Percentiles rank a stretch among this genome's conserved stretches.
phyloP scores from a whole-genome alignment of 352 stramenopile genomes.

The Globisporangium takayamanum region DNA sequence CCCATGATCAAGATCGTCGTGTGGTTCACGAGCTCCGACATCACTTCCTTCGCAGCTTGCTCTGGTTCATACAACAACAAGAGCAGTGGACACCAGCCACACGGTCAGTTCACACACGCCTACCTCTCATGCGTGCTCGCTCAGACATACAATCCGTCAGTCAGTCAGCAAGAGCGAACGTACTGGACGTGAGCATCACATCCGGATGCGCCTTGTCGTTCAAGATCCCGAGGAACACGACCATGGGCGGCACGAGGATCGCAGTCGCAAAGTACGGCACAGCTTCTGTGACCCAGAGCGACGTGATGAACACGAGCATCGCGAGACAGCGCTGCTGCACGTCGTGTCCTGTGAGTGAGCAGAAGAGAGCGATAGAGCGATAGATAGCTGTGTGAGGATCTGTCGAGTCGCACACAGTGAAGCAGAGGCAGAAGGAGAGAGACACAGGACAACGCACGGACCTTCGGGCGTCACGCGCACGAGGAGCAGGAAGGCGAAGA shows the following conservation, averaged over 20 bases:
- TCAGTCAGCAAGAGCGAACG: conserved; percentile 2
- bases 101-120: background rate
- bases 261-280: conserved; percentile 90
- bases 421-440: background rate
- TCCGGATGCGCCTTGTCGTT: conserved; percentile 78
- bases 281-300: conserved; percentile 88
- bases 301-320: conserved; percentile 88
- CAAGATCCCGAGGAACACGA: conserved; percentile 86
- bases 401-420: too few species aligned
- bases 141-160: too few species aligned
- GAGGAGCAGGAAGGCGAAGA: conserved; percentile 72
- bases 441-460: conserved; percentile 10
- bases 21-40: conserved; percentile 88
- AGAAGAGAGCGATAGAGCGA: background rate
- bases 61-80: conserved; percentile 24
- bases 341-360: conserved; percentile 39
- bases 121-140: too few species aligned
- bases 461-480: conserved; percentile 73
- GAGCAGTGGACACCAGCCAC: background rate
- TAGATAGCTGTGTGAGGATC: background rate
- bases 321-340: conserved; percentile 82
- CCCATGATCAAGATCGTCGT: conserved; percentile 92
- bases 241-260: conserved; percentile 81
- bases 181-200: conserved; percentile 66
- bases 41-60: conserved; percentile 83